These are phyloP conservation scores for Hippophae rhamnoides DNA, from an alignment of 306 rosid genomes.

Conservation along the genomic window DNA sequence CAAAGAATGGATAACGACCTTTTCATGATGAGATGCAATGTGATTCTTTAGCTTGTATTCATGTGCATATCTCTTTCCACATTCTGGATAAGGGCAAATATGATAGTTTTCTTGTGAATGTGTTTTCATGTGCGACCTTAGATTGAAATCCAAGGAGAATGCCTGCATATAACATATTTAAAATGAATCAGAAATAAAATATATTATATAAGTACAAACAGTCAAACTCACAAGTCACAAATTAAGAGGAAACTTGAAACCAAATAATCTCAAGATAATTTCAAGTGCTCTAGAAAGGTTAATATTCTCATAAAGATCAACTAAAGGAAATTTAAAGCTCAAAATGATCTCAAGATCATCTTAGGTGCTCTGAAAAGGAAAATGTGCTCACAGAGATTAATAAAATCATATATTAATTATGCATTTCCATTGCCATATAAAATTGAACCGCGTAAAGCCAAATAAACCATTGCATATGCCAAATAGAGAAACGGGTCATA, in stretches of 20 bases:
- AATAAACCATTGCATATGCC: too few relatives aligned
- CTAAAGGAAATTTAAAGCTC: background rate
- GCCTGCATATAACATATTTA: conserved; percentile 44
- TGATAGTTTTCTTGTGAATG: conserved; percentile 97
- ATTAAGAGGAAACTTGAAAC: background rate
- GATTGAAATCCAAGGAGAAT: conserved; percentile 84
- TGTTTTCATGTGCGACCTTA: conserved; percentile 94
- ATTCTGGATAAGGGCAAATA: conserved; percentile 78
- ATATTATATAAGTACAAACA: background rate
- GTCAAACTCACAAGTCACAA: background rate
- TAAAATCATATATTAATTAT: too few relatives aligned
- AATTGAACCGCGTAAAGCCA: too few relatives aligned
- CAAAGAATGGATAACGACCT: conserved; percentile 33
- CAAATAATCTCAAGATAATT: background rate
- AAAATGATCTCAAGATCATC: background rate
- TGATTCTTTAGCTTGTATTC: conserved; percentile 98
- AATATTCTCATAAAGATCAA: too few relatives aligned
- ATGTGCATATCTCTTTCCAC: conserved; percentile 97
- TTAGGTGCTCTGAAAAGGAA: background rate
- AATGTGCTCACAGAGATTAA: background rate
- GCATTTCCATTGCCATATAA: too few relatives aligned
- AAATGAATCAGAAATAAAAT: conserved; percentile 1
- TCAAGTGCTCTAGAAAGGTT: background rate
- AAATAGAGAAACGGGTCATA: too few relatives aligned
- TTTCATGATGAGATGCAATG: conserved; percentile 80